phyloP scores from a whole-genome alignment of 345 rosid species.

The Euphorbia tirucalli region DNA sequence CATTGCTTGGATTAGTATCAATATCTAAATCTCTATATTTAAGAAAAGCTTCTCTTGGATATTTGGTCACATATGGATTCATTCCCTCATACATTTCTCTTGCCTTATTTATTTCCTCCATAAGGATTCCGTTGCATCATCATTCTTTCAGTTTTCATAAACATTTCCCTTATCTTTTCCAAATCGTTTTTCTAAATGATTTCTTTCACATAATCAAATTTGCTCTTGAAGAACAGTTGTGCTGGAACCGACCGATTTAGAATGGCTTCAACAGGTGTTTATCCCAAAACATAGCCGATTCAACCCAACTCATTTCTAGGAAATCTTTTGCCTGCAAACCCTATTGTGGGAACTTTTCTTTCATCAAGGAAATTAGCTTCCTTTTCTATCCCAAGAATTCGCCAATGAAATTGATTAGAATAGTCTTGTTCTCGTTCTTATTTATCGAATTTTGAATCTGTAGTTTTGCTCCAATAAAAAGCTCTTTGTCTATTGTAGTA shows the following conservation, averaged over 20 bases:
- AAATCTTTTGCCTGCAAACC: slow-evolving; percentile 37
- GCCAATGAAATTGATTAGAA: slow-evolving; percentile 19
- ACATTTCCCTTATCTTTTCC: no score
- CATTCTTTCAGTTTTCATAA: no score
- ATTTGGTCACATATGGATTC: slow-evolving; percentile 42
- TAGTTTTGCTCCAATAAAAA: slow-evolving; percentile 9
- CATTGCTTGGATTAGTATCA: slow-evolving; percentile 37
- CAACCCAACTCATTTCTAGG: slow-evolving; percentile 53
- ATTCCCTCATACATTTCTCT: slow-evolving; percentile 41
- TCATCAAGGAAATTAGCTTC: slow-evolving; percentile 18
- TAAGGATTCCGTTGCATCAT: slow-evolving; percentile 42
- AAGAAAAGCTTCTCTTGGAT: slow-evolving; percentile 47
- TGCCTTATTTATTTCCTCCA: slow-evolving; percentile 48
- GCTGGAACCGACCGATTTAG: no score
- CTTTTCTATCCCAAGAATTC: slow-evolving; percentile 36
- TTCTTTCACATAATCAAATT: no score
- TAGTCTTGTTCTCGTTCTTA: slow-evolving; percentile 1
- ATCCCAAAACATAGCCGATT: slow-evolving; percentile 33
- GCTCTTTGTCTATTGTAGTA: background rate
- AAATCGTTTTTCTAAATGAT: no score
- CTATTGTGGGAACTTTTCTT: slow-evolving; percentile 33
- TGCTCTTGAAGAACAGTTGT: no score
- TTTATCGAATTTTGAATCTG: background rate
- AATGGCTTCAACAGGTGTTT: no score
- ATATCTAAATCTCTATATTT: slow-evolving; percentile 62